Evolutionary conservation across 345 rosid species (phyloP).

Genomic region (Hibiscus syriacus): DNA sequence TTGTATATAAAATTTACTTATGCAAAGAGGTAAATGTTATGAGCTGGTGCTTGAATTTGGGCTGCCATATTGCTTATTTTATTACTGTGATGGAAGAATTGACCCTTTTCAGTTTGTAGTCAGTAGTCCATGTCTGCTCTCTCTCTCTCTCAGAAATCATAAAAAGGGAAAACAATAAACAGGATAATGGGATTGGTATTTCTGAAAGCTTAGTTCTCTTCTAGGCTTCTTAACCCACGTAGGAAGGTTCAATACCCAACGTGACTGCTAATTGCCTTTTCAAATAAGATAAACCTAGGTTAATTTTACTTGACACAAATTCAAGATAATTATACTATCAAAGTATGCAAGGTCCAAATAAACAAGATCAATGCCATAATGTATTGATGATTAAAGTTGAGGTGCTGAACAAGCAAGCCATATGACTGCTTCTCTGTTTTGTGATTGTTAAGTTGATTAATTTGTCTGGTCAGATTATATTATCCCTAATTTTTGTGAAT

Average conservation of each 20-base stretch:
- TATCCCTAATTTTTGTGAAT: background rate
- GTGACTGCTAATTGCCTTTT: too few relatives aligned
- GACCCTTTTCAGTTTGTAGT: background rate
- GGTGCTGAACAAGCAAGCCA: background rate
- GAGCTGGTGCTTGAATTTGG: background rate
- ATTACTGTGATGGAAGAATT: background rate
- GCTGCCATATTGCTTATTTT: background rate
- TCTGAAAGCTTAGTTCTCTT: background rate
- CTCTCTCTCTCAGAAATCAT: background rate
- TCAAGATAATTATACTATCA: background rate
- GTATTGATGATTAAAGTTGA: constrained; percentile 2
- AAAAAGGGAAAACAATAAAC: background rate
- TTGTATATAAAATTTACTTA: background rate
- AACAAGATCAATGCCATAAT: background rate
- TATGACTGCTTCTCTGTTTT: background rate
- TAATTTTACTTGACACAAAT: background rate
- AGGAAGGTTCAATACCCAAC: background rate
- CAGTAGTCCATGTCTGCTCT: background rate
- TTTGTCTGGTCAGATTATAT: background rate
- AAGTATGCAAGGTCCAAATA: background rate
- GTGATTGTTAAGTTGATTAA: background rate
- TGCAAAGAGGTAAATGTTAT: background rate
- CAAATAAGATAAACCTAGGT: too few relatives aligned
- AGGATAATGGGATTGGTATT: background rate
- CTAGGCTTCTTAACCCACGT: background rate